Percentiles rank a stretch among this genome's conserved stretches.
These are phyloP conservation scores for Pichia norvegensis DNA, from an alignment of 1,139 yeast species.

Conservation along the genomic window DNA sequence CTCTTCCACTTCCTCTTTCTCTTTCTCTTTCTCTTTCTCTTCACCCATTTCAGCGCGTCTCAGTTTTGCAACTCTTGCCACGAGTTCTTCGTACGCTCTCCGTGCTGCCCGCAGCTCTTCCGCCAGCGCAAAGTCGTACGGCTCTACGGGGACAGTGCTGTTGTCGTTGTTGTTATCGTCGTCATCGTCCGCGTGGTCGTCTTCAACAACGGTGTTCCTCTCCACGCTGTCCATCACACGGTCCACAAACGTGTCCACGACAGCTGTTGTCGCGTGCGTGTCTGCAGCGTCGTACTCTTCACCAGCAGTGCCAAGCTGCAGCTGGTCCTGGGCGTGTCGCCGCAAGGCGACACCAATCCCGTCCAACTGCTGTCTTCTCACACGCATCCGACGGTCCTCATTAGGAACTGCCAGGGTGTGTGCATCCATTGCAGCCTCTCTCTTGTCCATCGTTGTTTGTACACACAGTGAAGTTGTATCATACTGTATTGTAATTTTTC, in stretches of 20 bases:
- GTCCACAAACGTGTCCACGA: constrained; percentile 1
- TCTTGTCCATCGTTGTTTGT: no score
- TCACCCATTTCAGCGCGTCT: background rate
- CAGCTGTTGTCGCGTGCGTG: background rate
- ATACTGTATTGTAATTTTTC: no score
- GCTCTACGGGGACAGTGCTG: constrained; percentile 32
- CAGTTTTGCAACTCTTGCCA: background rate
- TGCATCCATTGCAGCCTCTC: background rate
- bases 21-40: no score
- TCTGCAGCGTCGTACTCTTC: background rate
- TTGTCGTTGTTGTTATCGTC: constrained; percentile 2
- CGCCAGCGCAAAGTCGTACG: constrained; percentile 54
- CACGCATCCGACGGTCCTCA: background rate
- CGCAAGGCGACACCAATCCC: background rate
- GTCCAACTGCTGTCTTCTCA: background rate
- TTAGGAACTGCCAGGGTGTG: background rate
- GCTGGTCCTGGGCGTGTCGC: background rate
- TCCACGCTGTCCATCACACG: background rate
- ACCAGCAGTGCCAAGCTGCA: background rate
- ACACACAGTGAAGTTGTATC: no score
- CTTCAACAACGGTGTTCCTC: constrained; percentile 1
- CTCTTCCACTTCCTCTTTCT: no score
- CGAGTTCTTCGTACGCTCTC: constrained; percentile 25
- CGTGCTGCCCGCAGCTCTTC: constrained; percentile 45
- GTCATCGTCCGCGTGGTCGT: background rate